Conservation (phyloP, 768 basidiomycete species). For the Suillus alpinus region DNA sequence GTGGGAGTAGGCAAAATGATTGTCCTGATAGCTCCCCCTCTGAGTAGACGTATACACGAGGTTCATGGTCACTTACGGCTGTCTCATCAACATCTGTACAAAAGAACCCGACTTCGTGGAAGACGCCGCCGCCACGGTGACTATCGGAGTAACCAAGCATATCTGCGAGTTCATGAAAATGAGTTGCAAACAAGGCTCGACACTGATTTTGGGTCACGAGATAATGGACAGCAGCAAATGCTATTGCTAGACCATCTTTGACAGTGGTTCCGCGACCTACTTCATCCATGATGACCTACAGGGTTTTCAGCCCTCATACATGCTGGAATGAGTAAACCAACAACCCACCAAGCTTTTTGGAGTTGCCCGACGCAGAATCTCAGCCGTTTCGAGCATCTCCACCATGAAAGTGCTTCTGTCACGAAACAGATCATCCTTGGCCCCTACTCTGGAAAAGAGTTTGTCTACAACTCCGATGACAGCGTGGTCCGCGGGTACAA, state of each 20-base stretch:
- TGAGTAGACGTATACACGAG: background rate
- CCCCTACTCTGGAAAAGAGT: conserved; percentile 92
- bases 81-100: conserved; percentile 86
- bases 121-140: conserved; percentile 43
- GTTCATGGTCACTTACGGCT: conserved; percentile 45
- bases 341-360: conserved; percentile 70
- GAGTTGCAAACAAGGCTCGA: conserved; percentile 95
- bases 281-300: conserved; percentile 98
- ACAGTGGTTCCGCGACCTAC: conserved; percentile 96
- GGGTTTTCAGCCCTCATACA: conserved; percentile 1
- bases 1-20: conserved; percentile 82
- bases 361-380: conserved; percentile 85
- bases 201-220: conserved; percentile 68
- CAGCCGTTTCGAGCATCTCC: conserved; percentile 94
- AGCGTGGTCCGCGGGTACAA: conserved; percentile 86
- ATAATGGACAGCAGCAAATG: conserved; percentile 87
- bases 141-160: conserved; percentile 64
- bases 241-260: conserved; percentile 89
- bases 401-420: conserved; percentile 98
- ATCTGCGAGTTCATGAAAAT: conserved; percentile 91
- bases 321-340: background rate
- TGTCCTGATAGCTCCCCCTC: conserved; percentile 45
- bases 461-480: conserved; percentile 84
- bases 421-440: conserved; percentile 90
- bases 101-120: conserved; percentile 73